Evolutionary conservation across 148 eudicot species (phyloP), one percentile per base, ranked within the genome.

Genomic region (Arctostaphylos glauca): DNA sequence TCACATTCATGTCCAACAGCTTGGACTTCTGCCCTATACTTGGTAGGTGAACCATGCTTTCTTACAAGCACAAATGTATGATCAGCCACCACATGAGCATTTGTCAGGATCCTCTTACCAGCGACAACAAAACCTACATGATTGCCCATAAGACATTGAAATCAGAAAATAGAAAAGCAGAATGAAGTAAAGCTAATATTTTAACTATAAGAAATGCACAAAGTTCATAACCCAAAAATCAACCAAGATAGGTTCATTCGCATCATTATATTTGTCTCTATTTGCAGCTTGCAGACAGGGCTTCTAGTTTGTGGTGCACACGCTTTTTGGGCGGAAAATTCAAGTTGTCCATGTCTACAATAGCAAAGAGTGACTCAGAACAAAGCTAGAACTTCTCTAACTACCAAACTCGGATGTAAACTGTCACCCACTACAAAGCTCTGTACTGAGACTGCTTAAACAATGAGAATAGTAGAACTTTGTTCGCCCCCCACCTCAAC

Each of bases 1-100:
- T 96, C 98, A 87, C 99, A 96, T 85, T 96, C 99, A 88, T 96
- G 99, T 74, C 99, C 99, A 80, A 96, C 90, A 16, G 99, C 99
- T 78, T 88, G 90, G 38, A 96, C 92, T 85, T 92, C 92, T n/a
- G 99, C 99, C 85, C 91, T 89, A 78, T 96, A 92, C 89, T 96
- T 96, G 72, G 91, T 89, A 62, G 98, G 95, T 67, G 94, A 96
- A 31, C 99, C 99, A 83, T 94, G 99, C 88, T 96, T 96, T 89
- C 99, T 90, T 47, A 96, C 94, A 46, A 94, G 95, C n/a, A 94
- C 97, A 89, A 93, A 93, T 8, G 97, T 94, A 84, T 94, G 89
- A 93, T 96, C 97, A 75, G 98, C 99, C 83, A 96, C 95, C 44
- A 94, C 98, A 83, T 96, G 99, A 53, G 99, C 99, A 92, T 96